Evolutionary conservation across 2,329 filamentous ascomycete species (phyloP), one percentile per base, ranked within the genome.

Genomic region (Phialophora tarda): DNA sequence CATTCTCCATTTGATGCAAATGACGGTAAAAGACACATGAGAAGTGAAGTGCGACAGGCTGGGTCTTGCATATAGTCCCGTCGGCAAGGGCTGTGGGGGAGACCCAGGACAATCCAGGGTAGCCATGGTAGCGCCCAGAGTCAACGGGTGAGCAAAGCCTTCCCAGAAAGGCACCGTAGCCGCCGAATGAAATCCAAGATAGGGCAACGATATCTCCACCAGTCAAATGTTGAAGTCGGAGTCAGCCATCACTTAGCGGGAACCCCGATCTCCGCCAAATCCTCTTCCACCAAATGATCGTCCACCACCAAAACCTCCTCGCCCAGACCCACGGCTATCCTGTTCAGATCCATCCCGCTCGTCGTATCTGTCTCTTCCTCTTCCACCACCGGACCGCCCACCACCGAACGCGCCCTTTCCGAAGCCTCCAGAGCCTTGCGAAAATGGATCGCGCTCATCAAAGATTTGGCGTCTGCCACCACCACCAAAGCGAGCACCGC

Each of bases 391-490:
- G 10, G 38, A 50, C 24, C 66, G 50, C 21, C 48, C 48, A 51
- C 47, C 24, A 34, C 57, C 44, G 11, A 32, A 59, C 14, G 26
- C 23, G 3, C 57, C 44, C 41, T 44, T 32, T 11, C 57, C 57
- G 11, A n/a, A 11, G 53, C 51, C 57, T 1, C 57, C n/a, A 28
- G 60, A 56, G 24, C 61, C 62, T 17, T 59, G 48, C n/a, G 59
- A 59, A 34, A 63, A 65, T 5, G 62, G 56, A 41, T 51, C 61
- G n/a, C 69, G 61, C 17, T 65, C 64, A 24, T 56, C 60, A 48
- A 55, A 56, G 2, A 32, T n/a, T 26, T 59, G 34, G 4, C 64
- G 56, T 47, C 60, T 51, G 32, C 59, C 30, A 23, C 47, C 58
- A 28, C 62, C 62, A 5, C 60, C 51, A 30, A 28, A 41, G 11